Percentiles rank a stretch among this genome's conserved stretches.
phyloP scores from a whole-genome alignment of 176 grass and related monocot species.

The Urochloa ruziziensis region DNA sequence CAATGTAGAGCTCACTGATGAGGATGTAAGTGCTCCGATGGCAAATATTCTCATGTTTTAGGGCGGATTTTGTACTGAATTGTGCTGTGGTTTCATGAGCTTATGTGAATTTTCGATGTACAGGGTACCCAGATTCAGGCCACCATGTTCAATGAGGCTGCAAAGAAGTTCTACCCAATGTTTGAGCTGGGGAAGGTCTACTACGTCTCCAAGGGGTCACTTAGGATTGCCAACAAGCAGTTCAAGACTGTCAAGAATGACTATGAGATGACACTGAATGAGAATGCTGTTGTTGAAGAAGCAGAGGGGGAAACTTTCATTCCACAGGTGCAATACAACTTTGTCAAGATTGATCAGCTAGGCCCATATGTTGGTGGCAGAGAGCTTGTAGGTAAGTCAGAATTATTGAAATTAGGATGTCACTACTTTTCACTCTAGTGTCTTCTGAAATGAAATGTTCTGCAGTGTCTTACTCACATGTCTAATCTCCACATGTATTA shows the following conservation, averaged over 20 bases:
- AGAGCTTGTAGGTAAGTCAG: slow-evolving; percentile 76
- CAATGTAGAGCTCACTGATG: slow-evolving; percentile 91
- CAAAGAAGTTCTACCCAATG: slow-evolving; percentile 72
- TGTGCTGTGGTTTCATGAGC: background rate
- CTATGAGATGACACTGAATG: slow-evolving; percentile 94
- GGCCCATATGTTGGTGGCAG: slow-evolving; percentile 82
- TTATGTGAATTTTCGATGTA: background rate
- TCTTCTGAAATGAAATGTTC: no score
- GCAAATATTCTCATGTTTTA: background rate
- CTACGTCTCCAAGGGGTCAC: slow-evolving; percentile 90
- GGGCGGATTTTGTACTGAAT: background rate
- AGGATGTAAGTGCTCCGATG: slow-evolving; percentile 69
- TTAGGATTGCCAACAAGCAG: slow-evolving; percentile 88
- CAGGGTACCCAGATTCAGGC: slow-evolving; percentile 99
- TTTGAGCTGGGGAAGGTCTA: slow-evolving; percentile 97
- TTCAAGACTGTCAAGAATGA: slow-evolving; percentile 96
- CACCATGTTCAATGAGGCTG: slow-evolving; percentile 95
- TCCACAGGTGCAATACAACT: slow-evolving; percentile 76
- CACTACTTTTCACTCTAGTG: background rate
- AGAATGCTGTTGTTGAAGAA: slow-evolving; percentile 86
- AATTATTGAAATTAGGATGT: background rate
- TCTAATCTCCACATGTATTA: background rate
- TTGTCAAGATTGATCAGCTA: slow-evolving; percentile 82
- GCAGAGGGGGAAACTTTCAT: slow-evolving; percentile 78
- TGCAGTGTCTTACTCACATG: background rate